Evolutionary conservation across 352 stramenopile genomes (phyloP), one percentile per base, ranked within the genome.

Genomic region (Phytophthora litchii): DNA sequence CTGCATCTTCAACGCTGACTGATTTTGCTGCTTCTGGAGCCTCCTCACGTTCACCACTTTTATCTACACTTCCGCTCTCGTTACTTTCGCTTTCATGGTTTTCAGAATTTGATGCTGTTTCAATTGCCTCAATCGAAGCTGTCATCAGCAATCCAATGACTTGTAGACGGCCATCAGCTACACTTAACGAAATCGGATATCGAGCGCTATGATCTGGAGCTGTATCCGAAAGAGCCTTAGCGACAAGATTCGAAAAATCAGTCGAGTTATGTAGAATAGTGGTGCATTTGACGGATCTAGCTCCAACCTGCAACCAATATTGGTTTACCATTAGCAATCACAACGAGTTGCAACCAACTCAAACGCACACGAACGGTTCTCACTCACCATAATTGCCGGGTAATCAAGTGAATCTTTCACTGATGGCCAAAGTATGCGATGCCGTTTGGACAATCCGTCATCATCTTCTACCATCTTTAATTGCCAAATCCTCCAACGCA

Each of bases 381-480:
- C n/a, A 47, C 72, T 27, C 52, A 82, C 75, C 41, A 31, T 20
- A 38, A 69, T 42, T 4, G 34, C 32, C 3, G 57, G 55, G 23
- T 67, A 66, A 8, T 67, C 70, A 19, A 82, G 74, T 20, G 64
- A 82, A 19, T 76, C 70, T 45, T 72, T 74, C 45, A 84, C 54
- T 8, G 66, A 76, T 17, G 75, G 72, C 72, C 72, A 84, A 29
- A 54, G 36, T 20, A 78, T 17, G 19, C 60, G 43, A 11, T 54
- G 14, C 11, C 41, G 31, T 13, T 54, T 58, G 12, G 5, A 38
- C 3, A n/a, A 23, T 37, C 17, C 55, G 19, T 51, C 45, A 1
- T 14, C 37, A 54, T 14, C 3, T 10, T 38, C 35, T 35, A 8
- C 12, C 37, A 63, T 29, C 10, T 54, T 51, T 14, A 82, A 16